Evolutionary conservation across 768 basidiomycete genomes (phyloP), one percentile per base, ranked within the genome.

Genomic region (Termitomyces sp.): DNA sequence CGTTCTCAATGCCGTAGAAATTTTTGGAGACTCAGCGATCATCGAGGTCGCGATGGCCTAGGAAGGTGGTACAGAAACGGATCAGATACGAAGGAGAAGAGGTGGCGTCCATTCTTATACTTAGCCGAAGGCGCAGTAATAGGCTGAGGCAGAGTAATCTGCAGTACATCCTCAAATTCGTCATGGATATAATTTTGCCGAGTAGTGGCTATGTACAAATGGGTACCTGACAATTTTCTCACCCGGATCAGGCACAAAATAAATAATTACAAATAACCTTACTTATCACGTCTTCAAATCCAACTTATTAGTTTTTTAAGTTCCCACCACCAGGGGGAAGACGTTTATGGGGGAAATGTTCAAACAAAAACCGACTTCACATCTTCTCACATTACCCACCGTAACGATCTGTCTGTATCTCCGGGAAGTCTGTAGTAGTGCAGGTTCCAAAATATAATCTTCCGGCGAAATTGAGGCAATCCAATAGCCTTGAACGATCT

Each of bases 11-110:
- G 65, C 60, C 51, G 63, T 62, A 52, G 63, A 60, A 53, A 65
- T 70, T 58, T 68, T 72, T 56, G 63, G 60, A 50, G 63, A 68
- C 60, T 70, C 70, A 60, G 70, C 66, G 61, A 73, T 71, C 76
- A 76, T 77, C 66, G 67, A 66, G 66, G 64, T 64, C 56, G 55
- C 59, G 33, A 9, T 33, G 56, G 54, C 58, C 53, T 64, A 43
- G 52, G 47, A 54, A 49, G 57, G 60, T 63, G 62, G 62, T 59
- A 67, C 61, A 65, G 64, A 60, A 63, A 66, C 72, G 72, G 72
- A 74, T 75, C 73, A 73, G 66, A 61, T 56, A 66, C 54, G 58
- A 59, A 59, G 52, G 45, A 47, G 42, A 53, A 36, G 53, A 65
- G 62, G 57, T 58, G 53, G 47, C 39, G 25, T 56, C 39, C 70